These are phyloP conservation scores for Pisolithus albus DNA, from an alignment of 768 basidiomycete species.

Conservation along the genomic window DNA sequence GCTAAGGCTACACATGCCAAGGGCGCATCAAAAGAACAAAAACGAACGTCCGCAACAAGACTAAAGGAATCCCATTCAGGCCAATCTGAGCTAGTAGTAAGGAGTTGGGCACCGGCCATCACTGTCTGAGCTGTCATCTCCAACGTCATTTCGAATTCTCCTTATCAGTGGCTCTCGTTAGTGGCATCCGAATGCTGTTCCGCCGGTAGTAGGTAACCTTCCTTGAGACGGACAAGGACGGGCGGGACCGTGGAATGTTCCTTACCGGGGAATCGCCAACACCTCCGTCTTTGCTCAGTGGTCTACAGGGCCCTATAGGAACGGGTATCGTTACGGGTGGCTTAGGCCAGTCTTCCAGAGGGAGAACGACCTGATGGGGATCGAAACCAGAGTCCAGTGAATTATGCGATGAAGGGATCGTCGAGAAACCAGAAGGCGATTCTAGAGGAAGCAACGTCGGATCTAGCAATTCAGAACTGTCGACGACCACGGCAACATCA, in stretches of 20 bases:
- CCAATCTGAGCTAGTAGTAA: too few species aligned
- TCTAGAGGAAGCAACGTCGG: conserved; percentile 13
- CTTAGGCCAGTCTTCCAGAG: conserved; percentile 15
- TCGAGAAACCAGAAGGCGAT: conserved; percentile 17
- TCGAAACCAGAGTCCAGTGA: conserved; percentile 25
- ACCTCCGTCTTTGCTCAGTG: background rate
- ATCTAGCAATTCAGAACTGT: conserved; percentile 10
- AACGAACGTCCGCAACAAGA: background rate
- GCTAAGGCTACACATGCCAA: background rate
- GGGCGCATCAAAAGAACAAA: too few species aligned
- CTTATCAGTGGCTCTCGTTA: background rate
- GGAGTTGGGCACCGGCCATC: too few species aligned
- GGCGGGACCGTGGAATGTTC: background rate
- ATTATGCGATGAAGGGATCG: conserved; percentile 27
- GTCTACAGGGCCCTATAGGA: conserved; percentile 3
- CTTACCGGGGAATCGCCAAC: background rate
- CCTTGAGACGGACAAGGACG: background rate
- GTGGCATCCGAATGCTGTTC: background rate
- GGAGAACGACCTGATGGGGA: conserved; percentile 7
- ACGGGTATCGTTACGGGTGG: conserved; percentile 14
- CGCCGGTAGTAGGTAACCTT: background rate
- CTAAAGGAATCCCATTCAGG: too few species aligned
- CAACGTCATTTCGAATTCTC: too few species aligned
- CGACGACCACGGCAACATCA: background rate
- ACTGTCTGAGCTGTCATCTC: too few species aligned